Base-by-base conservation (phyloP, 129 eudicot genomes). In the Flaveria ramosissima region DNA sequence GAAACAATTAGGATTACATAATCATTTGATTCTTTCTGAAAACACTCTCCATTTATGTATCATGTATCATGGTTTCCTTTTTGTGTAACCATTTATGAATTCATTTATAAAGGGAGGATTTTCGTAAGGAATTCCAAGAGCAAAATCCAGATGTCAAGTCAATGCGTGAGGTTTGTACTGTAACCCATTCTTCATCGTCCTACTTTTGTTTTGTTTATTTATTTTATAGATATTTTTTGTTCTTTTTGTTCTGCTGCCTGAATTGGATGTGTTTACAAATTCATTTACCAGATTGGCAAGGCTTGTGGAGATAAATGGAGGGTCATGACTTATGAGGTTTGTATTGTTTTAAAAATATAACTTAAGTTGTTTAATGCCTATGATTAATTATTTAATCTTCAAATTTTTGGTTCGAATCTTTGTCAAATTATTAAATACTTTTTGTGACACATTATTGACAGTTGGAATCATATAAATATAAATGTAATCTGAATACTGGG, bases 251-350 rank as follows among this genome's bases (percentile, higher is more conserved):
- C 41, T 71, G 8, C 68, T 74, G 71, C 72, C 11, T 45, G 51
- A 65, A 27, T 63, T 16, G 17, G 30, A 52, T 80, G 51, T 36
- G 16, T 52, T 21, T 70, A 43, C 45, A 56, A 9, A 15, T 80
- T 56, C 27, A 52, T 56, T n/a, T 21, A 80, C 71, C 88, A 92
- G 98, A 53, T 93, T 78, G 98, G 98, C 60, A 93, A 93, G 78
- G 98, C 97, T 60, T 86, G 98, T 72, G 98, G 98, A 66, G 96
- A 88, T 78, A 93, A 90, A 89, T 93, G 98, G 98, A 90, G 88
- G 75, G 82, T 81, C 64, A 93, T 93, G 98, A 86, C 89, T 45
- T 93, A 88, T 60, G 97, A 93, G 95, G 98, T 93, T 82, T 81
- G 77, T 76, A 12, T 24, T 50, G 42, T 27, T 56, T 9, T 11